Conservation (phyloP, 768 basidiomycete genomes). For the Leucosporidium scottii region DNA sequence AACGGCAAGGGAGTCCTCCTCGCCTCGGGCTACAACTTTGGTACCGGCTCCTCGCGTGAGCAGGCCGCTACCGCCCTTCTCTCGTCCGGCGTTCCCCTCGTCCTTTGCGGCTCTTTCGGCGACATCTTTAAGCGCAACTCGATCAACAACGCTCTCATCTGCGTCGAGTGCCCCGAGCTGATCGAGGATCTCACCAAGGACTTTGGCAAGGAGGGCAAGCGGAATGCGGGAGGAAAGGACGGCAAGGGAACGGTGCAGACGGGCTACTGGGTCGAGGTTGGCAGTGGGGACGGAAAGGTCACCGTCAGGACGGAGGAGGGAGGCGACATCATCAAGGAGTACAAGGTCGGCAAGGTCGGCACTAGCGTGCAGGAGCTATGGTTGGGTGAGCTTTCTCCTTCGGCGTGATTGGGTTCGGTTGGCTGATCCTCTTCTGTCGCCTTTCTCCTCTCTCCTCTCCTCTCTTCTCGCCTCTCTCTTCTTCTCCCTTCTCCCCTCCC, state of each 20-base stretch:
- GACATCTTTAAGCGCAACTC: constrained; percentile 99
- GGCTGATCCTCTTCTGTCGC: neutral
- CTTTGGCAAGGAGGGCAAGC: constrained; percentile 64
- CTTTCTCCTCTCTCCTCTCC: neutral
- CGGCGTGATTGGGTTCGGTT: neutral
- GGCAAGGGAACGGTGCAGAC: constrained; percentile 80
- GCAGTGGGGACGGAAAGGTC: constrained; percentile 65
- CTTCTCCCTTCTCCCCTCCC: neutral
- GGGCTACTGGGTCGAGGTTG: constrained; percentile 58
- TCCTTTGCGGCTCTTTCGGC: constrained; percentile 96
- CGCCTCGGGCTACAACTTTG: constrained; percentile 94
- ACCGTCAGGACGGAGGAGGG: constrained; percentile 48
- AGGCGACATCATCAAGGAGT: constrained; percentile 52
- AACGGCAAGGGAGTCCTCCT: constrained; percentile 59
- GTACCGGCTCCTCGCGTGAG: constrained; percentile 95
- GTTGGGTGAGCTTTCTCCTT: constrained; percentile 50
- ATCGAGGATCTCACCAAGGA: constrained; percentile 70
- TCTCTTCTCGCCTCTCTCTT: neutral
- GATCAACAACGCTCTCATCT: constrained; percentile 96
- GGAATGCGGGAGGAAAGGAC: constrained; percentile 68
- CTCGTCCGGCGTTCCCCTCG: constrained; percentile 82
- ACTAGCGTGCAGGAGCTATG: constrained; percentile 95
- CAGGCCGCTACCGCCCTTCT: constrained; percentile 97
- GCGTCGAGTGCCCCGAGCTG: constrained; percentile 84
- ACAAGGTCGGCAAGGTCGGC: constrained; percentile 70